phyloP scores from a whole-genome alignment of 257 asterid species.

The Salvia rosmarinus region DNA sequence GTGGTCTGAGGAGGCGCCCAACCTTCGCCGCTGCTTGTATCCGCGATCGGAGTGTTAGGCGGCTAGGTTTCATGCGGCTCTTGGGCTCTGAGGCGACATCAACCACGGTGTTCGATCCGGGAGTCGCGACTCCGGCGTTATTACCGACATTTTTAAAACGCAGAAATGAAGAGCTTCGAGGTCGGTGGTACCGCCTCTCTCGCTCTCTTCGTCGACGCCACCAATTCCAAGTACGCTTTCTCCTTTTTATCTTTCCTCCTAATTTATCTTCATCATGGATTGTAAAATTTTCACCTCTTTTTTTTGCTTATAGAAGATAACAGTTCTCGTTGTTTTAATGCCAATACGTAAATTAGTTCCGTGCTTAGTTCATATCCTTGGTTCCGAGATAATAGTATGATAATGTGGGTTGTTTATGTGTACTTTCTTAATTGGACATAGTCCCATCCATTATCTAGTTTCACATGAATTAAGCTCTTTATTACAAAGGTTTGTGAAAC shows the following conservation, averaged over 20 bases:
- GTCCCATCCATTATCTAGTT: not conserved
- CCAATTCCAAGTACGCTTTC: constrained; percentile 76
- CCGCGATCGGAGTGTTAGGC: no score
- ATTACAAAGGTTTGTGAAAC: not conserved
- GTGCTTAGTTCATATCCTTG: no score
- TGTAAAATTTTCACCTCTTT: not conserved
- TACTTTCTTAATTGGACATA: not conserved
- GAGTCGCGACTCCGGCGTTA: no score
- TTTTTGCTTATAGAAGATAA: no score
- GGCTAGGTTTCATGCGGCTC: no score
- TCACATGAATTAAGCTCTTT: not conserved
- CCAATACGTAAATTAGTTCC: not conserved
- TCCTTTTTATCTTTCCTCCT: not conserved
- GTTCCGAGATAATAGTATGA: not conserved
- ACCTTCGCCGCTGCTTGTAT: no score
- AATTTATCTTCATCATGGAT: not conserved
- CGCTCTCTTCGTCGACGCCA: constrained; percentile 75
- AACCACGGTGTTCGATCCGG: no score
- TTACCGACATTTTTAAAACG: not conserved
- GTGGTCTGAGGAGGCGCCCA: no score
- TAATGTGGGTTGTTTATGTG: not conserved
- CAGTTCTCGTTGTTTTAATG: not conserved
- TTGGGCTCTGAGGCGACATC: no score
- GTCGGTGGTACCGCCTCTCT: constrained; percentile 63
- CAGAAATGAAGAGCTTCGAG: constrained; percentile 70